Evolutionary conservation across 345 rosid genomes (phyloP).

Genomic region (Arabidopsis arenosa): DNA sequence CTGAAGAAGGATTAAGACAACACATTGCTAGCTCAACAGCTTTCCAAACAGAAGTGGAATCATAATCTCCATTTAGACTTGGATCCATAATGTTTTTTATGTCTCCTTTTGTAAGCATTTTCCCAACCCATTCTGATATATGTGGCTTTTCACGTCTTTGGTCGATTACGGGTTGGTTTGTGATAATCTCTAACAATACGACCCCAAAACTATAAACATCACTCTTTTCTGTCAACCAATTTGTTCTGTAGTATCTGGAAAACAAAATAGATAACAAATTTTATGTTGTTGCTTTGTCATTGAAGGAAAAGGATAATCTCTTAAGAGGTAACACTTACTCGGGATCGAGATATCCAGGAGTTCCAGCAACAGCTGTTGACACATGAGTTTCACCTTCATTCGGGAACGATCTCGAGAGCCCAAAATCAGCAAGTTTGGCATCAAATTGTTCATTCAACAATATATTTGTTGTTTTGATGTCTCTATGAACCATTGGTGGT

Average conservation of each 20-base stretch:
- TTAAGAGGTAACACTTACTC: slow-evolving; percentile 34
- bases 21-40: slow-evolving; percentile 43
- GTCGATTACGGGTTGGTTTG: slow-evolving; percentile 47
- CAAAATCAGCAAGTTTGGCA: slow-evolving; percentile 57
- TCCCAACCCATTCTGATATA: slow-evolving; percentile 48
- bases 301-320: background rate
- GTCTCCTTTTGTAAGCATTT: slow-evolving; percentile 44
- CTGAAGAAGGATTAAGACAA: slow-evolving; percentile 37
- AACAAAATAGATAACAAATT: background rate
- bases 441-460: slow-evolving; percentile 54
- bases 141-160: slow-evolving; percentile 36
- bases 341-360: slow-evolving; percentile 46
- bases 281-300: background rate
- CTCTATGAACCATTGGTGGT: slow-evolving; percentile 49
- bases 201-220: slow-evolving; percentile 68
- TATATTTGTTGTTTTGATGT: slow-evolving; percentile 46
- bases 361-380: slow-evolving; percentile 46
- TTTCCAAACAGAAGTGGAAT: slow-evolving; percentile 39
- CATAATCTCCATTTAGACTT: slow-evolving; percentile 31
- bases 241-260: slow-evolving; percentile 40
- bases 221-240: slow-evolving; percentile 52
- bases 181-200: slow-evolving; percentile 55
- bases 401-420: slow-evolving; percentile 44
- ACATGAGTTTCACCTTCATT: slow-evolving; percentile 46
- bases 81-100: slow-evolving; percentile 39